Evolutionary conservation across 106 monocot species (phyloP), one percentile per base, ranked within the genome.

Genomic region (Narthecium ossifragum): DNA sequence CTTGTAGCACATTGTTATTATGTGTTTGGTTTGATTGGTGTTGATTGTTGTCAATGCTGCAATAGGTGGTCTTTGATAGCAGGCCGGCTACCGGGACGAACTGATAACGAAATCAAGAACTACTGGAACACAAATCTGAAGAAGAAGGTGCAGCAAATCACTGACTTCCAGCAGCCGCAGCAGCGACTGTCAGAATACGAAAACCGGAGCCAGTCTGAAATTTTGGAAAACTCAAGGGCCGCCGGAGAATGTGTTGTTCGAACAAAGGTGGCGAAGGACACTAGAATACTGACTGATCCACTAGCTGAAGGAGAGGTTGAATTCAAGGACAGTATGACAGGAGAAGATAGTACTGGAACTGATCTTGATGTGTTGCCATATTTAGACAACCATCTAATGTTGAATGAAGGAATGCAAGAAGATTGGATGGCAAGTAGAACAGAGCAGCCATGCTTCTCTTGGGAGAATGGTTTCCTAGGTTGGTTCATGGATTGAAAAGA

Each of bases 101-200:
- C 77, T 8, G 77, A 82, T 27, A 82, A 82, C 38, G 82, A 82
- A 57, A 82, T 77, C 59, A 82, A 82, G 68, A 82, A 77, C 39
- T 67, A 72, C n/a, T 82, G 82, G 82, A 77, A 77, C 76, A 77
- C 73, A 9, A 65, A 70, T 51, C 43, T 77, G 33, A 82, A 82
- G 73, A 82, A 82, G 58, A 5, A 41, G 10, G 14, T 41, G 11
- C 41, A 41, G 11, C 41, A 41, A 8, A 41, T 41, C 10, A 41
- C 14, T 17, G 12, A 43, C 14, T n/a, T n/a, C n/a, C n/a, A n/a
- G n/a, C n/a, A n/a, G n/a, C n/a, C n/a, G n/a, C n/a, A n/a, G n/a
- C 2, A 5, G 17, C 11, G 41, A 11, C 41, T 11, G 7, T 41
- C 41, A 41, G 10, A 41, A 8, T 2, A 5, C 36, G 36, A 37